These are phyloP conservation scores for Ophiocordyceps camponoti-floridani DNA, from an alignment of 2,329 filamentous ascomycete genomes.

Conservation along the genomic window DNA sequence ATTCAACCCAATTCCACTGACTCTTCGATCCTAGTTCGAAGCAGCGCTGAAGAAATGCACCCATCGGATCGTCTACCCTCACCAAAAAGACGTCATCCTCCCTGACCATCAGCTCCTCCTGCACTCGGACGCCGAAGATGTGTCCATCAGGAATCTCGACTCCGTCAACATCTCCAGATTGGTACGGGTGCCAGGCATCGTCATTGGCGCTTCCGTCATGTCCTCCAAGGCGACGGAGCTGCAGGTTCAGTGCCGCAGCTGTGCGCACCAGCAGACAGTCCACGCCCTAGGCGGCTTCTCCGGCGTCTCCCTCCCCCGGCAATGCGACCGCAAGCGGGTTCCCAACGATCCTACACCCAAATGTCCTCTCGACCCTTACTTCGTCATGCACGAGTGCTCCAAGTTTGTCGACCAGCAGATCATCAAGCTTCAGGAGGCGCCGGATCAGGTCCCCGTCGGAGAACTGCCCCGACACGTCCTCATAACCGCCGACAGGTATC, in stretches of 20 bases:
- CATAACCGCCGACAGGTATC: constrained; percentile 87
- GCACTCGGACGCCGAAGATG: constrained; percentile 78
- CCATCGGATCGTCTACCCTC: constrained; percentile 79
- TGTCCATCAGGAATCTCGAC: constrained; percentile 85
- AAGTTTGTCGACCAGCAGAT: constrained; percentile 96
- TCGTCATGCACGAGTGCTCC: constrained; percentile 85
- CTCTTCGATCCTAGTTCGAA: constrained; percentile 57
- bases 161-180: constrained; percentile 84
- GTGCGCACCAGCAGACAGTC: constrained; percentile 52
- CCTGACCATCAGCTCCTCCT: constrained; percentile 90
- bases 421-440: constrained; percentile 92
- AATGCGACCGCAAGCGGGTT: constrained; percentile 47
- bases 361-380: constrained; percentile 90
- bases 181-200: constrained; percentile 92
- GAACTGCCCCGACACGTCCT: constrained; percentile 89
- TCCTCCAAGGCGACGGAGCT: constrained; percentile 87
- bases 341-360: constrained; percentile 51
- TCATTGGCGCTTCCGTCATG: constrained; percentile 91
- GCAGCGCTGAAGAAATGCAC: constrained; percentile 78
- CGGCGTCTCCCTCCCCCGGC: constrained; percentile 66
- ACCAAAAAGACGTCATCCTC: constrained; percentile 46
- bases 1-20: neutral
- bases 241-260: constrained; percentile 76
- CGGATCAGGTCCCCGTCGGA: constrained; percentile 92
- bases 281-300: constrained; percentile 72